Evolutionary conservation across 495 filamentous ascomycete species (phyloP).

Genomic region (Xylaria palmicola): DNA sequence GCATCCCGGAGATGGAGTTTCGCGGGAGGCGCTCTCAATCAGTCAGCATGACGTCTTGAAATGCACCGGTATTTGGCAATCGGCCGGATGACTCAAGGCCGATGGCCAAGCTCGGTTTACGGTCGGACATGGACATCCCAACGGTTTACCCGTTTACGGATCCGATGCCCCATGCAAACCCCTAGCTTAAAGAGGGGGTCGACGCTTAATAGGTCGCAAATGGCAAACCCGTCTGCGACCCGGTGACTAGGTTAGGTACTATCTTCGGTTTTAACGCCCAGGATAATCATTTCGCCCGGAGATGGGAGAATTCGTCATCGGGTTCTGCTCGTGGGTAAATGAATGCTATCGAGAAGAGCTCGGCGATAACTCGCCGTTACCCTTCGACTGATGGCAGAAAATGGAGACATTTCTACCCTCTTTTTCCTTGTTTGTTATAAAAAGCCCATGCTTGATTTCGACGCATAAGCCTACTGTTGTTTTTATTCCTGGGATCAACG

Average conservation of each 20-base stretch:
- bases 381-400: not conserved
- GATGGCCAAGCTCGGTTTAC: not conserved
- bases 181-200: not conserved
- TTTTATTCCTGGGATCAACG: not conserved
- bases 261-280: not conserved
- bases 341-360: not conserved
- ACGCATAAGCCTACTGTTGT: not conserved
- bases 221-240: not conserved
- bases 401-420: not conserved
- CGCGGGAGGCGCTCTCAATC: no score
- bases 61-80: no score
- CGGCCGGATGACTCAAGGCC: no score
- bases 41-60: no score
- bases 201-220: not conserved
- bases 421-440: not conserved
- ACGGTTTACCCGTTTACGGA: not conserved
- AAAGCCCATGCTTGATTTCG: not conserved
- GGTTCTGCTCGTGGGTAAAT: not conserved
- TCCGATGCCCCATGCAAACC: not conserved
- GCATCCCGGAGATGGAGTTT: no score
- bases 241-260: not conserved
- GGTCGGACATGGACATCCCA: not conserved
- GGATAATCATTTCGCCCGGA: not conserved
- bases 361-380: conserved; percentile 5
- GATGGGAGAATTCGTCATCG: not conserved